A percentile compares a stretch with the other conserved stretches of the same genome.
Conservation (phyloP, 2,329 filamentous ascomycete genomes). For the Aspergillus sp. region DNA sequence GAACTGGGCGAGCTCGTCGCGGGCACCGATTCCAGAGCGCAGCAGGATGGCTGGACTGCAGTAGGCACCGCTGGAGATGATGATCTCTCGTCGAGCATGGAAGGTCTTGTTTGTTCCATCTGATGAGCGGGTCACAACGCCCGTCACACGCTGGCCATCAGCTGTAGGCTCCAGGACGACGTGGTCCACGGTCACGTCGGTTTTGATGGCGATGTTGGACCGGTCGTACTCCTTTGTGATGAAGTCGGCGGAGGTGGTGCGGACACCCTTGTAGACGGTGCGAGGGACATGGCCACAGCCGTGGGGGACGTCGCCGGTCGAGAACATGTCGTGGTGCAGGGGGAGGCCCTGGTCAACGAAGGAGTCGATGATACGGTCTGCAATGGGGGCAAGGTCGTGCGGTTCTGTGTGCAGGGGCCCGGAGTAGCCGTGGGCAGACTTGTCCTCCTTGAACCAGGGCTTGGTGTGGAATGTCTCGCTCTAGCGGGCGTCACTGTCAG, state of each 20-base stretch:
- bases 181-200: slow-evolving; percentile 53
- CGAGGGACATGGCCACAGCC: slow-evolving; percentile 58
- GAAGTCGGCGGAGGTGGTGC: slow-evolving; percentile 57
- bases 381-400: slow-evolving; percentile 60
- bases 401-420: slow-evolving; percentile 59
- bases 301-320: slow-evolving; percentile 52
- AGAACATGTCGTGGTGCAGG: slow-evolving; percentile 61
- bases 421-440: slow-evolving; percentile 50
- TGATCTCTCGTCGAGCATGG: slow-evolving; percentile 47
- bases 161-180: slow-evolving; percentile 46
- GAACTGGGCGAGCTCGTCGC: slow-evolving; percentile 41
- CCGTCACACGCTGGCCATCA: slow-evolving; percentile 44
- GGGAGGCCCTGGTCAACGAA: slow-evolving; percentile 56
- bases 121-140: slow-evolving; percentile 21
- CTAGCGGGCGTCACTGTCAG: too few relatives aligned
- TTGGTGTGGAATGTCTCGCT: slow-evolving; percentile 60
- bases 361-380: slow-evolving; percentile 55
- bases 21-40: slow-evolving; percentile 54
- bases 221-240: slow-evolving; percentile 44
- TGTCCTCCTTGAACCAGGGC: slow-evolving; percentile 55
- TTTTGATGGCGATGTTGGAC: slow-evolving; percentile 51
- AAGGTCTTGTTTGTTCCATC: slow-evolving; percentile 40
- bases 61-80: slow-evolving; percentile 52
- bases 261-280: slow-evolving; percentile 53
- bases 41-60: slow-evolving; percentile 55